A percentile compares a stretch with the other conserved stretches of the same genome.
phyloP scores from a whole-genome alignment of 352 stramenopile genomes.

The Phytopythium oedochilum region DNA sequence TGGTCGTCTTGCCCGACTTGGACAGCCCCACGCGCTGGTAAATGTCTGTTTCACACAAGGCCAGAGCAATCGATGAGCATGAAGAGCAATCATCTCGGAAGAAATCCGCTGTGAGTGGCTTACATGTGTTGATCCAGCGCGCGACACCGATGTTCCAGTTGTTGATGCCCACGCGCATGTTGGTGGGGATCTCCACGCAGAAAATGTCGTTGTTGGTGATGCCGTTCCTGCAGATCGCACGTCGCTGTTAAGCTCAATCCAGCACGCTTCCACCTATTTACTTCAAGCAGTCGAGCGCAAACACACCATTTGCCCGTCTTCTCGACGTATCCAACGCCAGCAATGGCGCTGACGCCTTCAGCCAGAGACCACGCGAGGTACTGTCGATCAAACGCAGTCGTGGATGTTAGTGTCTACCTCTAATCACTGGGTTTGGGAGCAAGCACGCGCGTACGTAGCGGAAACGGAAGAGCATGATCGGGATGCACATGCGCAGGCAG shows the following conservation, averaged over 20 bases:
- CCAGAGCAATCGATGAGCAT: not conserved
- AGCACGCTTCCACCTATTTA: no score
- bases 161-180: conserved; percentile 83
- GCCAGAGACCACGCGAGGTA: conserved; percentile 87
- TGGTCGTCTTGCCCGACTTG: conserved; percentile 68
- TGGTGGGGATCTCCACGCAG: conserved; percentile 83
- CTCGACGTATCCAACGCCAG: conserved; percentile 75
- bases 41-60: conserved; percentile 37
- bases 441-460: conserved; percentile 64
- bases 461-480: conserved; percentile 78
- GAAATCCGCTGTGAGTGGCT: conserved; percentile 3
- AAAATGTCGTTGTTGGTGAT: conserved; percentile 87
- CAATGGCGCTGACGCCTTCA: conserved; percentile 63
- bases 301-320: conserved; percentile 71
- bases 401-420: conserved; percentile 1
- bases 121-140: conserved; percentile 85
- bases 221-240: conserved; percentile 43
- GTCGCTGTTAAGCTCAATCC: not conserved
- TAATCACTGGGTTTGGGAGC: not conserved
- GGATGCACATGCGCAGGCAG: conserved; percentile 70
- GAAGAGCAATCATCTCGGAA: no score
- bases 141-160: conserved; percentile 88
- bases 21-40: conserved; percentile 81
- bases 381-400: conserved; percentile 15
- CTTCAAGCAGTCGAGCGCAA: no score